A percentile compares a stretch with the other conserved stretches of the same genome.
phyloP scores from a whole-genome alignment of 2,329 filamentous ascomycete genomes.

The Diplocarpon rosae region DNA sequence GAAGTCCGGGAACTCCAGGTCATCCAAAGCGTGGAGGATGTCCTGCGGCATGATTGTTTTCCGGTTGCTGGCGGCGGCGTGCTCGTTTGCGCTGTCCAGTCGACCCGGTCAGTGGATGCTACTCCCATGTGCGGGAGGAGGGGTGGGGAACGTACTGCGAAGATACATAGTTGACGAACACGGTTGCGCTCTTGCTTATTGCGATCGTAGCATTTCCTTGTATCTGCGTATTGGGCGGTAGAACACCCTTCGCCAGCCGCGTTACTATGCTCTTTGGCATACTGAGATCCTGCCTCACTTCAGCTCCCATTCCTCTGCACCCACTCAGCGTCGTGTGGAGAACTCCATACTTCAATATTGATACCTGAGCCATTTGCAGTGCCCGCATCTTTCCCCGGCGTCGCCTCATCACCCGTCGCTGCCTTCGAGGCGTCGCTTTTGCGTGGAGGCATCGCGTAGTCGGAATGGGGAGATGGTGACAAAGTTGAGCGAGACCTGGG shows the following conservation, averaged over 20 bases:
- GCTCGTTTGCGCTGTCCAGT: slow-evolving; percentile 56
- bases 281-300: slow-evolving; percentile 49
- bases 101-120: not conserved
- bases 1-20: slow-evolving; percentile 63
- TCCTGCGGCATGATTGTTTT: slow-evolving; percentile 70
- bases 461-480: not conserved
- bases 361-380: slow-evolving; percentile 17
- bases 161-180: slow-evolving; percentile 74
- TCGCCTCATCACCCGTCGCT: slow-evolving; percentile 33
- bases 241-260: slow-evolving; percentile 65
- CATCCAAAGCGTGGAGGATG: slow-evolving; percentile 66
- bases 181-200: slow-evolving; percentile 69
- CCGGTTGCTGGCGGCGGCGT: slow-evolving; percentile 54
- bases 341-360: slow-evolving; percentile 39
- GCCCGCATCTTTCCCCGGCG: slow-evolving; percentile 21
- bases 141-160: slow-evolving; percentile 46
- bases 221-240: slow-evolving; percentile 72
- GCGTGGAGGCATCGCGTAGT: slow-evolving; percentile 39
- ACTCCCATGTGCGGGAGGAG: not conserved
- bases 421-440: slow-evolving; percentile 43
- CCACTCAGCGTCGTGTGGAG: too few species aligned
- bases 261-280: slow-evolving; percentile 75
- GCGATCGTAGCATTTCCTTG: slow-evolving; percentile 73
- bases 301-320: too few species aligned
- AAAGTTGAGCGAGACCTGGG: not conserved